Evolutionary conservation across 2,329 filamentous ascomycete species (phyloP).

Genomic region (Chaetomiaceae sp.): DNA sequence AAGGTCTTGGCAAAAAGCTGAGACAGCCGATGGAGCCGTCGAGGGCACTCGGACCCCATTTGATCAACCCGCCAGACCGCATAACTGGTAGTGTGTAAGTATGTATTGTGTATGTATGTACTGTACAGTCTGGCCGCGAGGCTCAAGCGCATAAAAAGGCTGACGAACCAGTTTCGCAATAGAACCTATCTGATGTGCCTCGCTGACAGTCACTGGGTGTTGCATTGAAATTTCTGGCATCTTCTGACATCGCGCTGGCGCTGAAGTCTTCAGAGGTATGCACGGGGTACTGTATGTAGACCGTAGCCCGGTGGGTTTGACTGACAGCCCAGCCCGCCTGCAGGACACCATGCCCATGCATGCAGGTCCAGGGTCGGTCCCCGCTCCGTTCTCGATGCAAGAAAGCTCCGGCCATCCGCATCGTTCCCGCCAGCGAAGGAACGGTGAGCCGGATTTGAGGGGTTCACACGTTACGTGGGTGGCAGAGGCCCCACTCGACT

Average conservation of each 20-base stretch:
- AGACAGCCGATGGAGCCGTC: neutral
- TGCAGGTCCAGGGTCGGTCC: slow-evolving; percentile 23
- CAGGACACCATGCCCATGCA: neutral
- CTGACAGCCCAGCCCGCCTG: slow-evolving; percentile 6
- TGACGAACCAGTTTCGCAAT: too few species aligned
- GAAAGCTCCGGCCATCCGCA: slow-evolving; percentile 8
- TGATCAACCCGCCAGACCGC: too few species aligned
- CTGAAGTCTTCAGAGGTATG: too few species aligned
- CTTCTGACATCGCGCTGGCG: neutral
- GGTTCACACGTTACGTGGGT: too few species aligned
- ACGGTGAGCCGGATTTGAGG: too few species aligned
- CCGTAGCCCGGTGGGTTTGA: neutral
- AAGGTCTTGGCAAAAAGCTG: slow-evolving; percentile 14
- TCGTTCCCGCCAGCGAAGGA: neutral
- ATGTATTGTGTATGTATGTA: too few species aligned
- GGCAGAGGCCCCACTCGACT: slow-evolving; percentile 2
- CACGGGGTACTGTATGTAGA: too few species aligned
- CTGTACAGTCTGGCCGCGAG: too few species aligned
- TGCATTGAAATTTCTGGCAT: neutral
- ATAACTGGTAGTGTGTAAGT: too few species aligned
- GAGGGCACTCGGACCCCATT: too few species aligned
- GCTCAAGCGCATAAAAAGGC: too few species aligned
- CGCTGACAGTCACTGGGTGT: neutral
- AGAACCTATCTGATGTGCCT: neutral
- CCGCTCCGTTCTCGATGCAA: slow-evolving; percentile 18